Evolutionary conservation across 208 protist genomes (phyloP), one percentile per base, ranked within the genome.

Genomic region (Angomonas ambiguus): DNA sequence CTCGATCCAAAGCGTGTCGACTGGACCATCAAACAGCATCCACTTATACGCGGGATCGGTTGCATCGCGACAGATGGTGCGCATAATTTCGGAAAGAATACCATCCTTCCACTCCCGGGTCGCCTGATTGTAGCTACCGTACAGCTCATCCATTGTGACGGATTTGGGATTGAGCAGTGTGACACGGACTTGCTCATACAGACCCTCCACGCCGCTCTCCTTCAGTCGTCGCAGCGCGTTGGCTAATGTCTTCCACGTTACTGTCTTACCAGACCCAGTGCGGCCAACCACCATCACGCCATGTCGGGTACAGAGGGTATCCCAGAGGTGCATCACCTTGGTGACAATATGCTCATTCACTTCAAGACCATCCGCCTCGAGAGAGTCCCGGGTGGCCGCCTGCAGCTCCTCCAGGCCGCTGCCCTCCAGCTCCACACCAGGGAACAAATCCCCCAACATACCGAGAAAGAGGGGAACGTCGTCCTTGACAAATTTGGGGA

Each of bases 1-100:
- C 87, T 99, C 98, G 67, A 99, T 99, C 98, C 98, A 99, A 20
- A 99, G 79, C 51, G 98, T 99, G 81, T 99, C 98, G 16, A 99
- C 97, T 24, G 98, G 98, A 33, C 98, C 98, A 71, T 99, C 98
- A 49, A 99, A 97, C 20, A 99, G 57, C 18, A 99, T 87, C 98
- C 98, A 99, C 76, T 98, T 98, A 76, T 98, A 86, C 62, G 94
- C 88, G 45, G 82, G 63, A 73, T 96, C 91, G 24, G 86, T 95
- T 55, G 87, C 82, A 71, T 98, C 96, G 22, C 82, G 79, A 71
- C 93, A 98, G 65, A 95, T 97, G 55, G 90, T 80, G 22, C 95
- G 84, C 87, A 99, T 97, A 32, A 98, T 79, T 51, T 91, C 79
- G 11, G 94, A 96, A 51, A 99, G 76, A 62, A 99, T 96, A 62